Percentiles rank a stretch among this genome's conserved stretches.
phyloP scores from a whole-genome alignment of 805 yeast genomes.

The Lipomyces anomalus region DNA sequence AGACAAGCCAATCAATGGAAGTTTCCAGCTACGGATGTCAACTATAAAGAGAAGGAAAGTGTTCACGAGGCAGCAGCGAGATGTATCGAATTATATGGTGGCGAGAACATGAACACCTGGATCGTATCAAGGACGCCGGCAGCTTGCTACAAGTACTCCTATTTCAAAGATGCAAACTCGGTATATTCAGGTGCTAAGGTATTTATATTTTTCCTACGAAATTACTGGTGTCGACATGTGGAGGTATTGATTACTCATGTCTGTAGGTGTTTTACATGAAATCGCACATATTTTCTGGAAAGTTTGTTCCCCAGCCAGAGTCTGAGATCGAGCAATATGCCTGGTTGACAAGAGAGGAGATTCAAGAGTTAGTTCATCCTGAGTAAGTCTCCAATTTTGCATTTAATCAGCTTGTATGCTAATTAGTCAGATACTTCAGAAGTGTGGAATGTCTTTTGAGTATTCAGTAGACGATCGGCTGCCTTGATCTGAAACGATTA shows the following conservation, averaged over 20 bases:
- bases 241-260: background rate
- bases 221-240: background rate
- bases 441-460: background rate
- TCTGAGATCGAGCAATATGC: constrained; percentile 47
- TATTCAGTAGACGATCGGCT: background rate
- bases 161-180: constrained; percentile 25
- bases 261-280: constrained; percentile 68
- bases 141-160: constrained; percentile 49
- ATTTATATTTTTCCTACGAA: background rate
- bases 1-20: constrained; percentile 47
- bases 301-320: constrained; percentile 46
- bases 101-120: constrained; percentile 74
- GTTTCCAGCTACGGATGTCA: constrained; percentile 64
- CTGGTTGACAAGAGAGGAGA: constrained; percentile 84
- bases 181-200: constrained; percentile 12
- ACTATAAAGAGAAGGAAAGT: constrained; percentile 40
- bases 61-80: constrained; percentile 69
- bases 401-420: background rate
- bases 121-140: constrained; percentile 88
- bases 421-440: background rate
- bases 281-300: constrained; percentile 84
- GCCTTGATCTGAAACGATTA: no score
- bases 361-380: constrained; percentile 45
- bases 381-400: constrained; percentile 36
- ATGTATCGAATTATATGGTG: constrained; percentile 68